Percentiles rank a stretch among this genome's conserved stretches.
Conservation (phyloP, 345 rosid species). For the Cardiospermum halicacabum region DNA sequence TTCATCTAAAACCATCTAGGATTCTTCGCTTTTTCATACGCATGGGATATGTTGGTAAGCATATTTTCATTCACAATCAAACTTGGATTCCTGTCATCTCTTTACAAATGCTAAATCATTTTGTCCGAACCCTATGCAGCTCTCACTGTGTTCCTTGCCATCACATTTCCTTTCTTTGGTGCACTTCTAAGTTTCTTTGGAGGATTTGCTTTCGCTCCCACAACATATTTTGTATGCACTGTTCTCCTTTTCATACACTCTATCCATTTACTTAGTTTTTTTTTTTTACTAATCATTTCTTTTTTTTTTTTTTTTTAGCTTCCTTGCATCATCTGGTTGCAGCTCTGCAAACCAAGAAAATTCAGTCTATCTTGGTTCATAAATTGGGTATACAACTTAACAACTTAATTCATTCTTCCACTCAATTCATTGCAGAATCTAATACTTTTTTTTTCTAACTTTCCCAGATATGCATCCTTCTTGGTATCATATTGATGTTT, state of each 20-base stretch:
- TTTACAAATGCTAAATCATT: background rate
- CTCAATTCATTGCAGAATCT: background rate
- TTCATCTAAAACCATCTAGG: slow-evolving; percentile 43
- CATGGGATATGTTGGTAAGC: slow-evolving; percentile 53
- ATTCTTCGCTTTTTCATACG: slow-evolving; percentile 50
- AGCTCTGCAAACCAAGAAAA: slow-evolving; percentile 54
- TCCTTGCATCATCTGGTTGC: slow-evolving; percentile 78
- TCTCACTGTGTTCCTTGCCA: slow-evolving; percentile 48
- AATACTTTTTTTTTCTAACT: background rate
- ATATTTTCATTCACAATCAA: background rate
- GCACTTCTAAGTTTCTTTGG: slow-evolving; percentile 75
- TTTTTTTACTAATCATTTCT: too few species aligned
- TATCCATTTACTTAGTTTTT: too few species aligned
- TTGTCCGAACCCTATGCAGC: slow-evolving; percentile 25
- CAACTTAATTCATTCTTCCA: background rate
- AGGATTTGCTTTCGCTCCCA: slow-evolving; percentile 81
- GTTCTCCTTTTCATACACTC: background rate
- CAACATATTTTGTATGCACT: slow-evolving; percentile 49
- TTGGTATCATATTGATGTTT: slow-evolving; percentile 39
- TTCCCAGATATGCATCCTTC: slow-evolving; percentile 37
- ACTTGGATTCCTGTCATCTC: background rate
- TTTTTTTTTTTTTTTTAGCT: too few species aligned
- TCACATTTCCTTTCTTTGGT: slow-evolving; percentile 67
- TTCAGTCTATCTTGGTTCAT: slow-evolving; percentile 57
- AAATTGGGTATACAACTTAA: slow-evolving; percentile 55